These are phyloP conservation scores for Backusella tarrabulga DNA, from an alignment of 192 early-diverging fungal species.

Conservation along the genomic window DNA sequence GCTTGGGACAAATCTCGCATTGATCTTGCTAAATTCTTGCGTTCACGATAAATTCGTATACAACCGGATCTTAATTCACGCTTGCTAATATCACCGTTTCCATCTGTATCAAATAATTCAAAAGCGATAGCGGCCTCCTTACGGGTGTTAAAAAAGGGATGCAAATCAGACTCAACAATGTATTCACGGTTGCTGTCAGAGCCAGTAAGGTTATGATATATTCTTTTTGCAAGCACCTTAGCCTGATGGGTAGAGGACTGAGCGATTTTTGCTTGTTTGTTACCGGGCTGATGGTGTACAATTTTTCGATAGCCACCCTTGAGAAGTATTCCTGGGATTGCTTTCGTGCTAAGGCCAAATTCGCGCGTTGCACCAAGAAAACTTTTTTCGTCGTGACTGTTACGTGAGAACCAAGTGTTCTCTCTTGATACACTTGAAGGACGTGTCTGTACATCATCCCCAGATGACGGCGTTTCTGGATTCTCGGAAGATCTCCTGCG, in stretches of 20 bases:
- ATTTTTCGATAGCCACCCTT: constrained; percentile 17
- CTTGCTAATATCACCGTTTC: constrained; percentile 81
- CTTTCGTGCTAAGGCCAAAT: constrained; percentile 3
- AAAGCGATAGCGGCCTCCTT: constrained; percentile 80
- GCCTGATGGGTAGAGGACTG: constrained; percentile 25
- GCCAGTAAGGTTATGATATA: constrained; percentile 27
- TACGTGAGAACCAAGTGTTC: constrained; percentile 12
- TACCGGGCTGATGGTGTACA: neutral
- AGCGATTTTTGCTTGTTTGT: neutral
- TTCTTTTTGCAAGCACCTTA: constrained; percentile 31
- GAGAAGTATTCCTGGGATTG: constrained; percentile 10
- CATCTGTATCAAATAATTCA: constrained; percentile 86
- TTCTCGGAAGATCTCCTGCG: neutral
- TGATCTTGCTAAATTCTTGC: constrained; percentile 65
- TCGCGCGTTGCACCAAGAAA: constrained; percentile 15
- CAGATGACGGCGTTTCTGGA: neutral
- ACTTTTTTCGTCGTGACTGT: constrained; percentile 10
- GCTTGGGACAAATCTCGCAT: constrained; percentile 83
- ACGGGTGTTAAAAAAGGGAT: constrained; percentile 71
- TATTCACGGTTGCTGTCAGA: constrained; percentile 48
- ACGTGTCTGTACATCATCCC: neutral
- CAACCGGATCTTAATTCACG: constrained; percentile 78
- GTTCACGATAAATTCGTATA: constrained; percentile 79
- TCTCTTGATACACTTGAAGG: constrained; percentile 1
- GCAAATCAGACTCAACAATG: constrained; percentile 67